A percentile compares a stretch with the other conserved stretches of the same genome.
phyloP scores from a whole-genome alignment of 192 early-diverging fungal genomes.

The Spizellomyces sp. region DNA sequence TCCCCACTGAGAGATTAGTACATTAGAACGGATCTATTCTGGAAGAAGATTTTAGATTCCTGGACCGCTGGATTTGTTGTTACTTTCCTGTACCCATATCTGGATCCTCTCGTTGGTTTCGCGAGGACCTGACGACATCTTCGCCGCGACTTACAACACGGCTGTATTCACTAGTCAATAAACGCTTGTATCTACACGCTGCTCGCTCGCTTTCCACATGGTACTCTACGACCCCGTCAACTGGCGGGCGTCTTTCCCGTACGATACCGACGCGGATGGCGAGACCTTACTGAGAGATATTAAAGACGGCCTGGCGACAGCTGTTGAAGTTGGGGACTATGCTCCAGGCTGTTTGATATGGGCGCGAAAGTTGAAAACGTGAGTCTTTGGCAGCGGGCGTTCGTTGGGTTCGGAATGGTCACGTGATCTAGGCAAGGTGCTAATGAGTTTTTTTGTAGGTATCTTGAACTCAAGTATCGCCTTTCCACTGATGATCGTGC shows the following conservation, averaged over 20 bases:
- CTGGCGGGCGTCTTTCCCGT: constrained; percentile 17
- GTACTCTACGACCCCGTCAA: background rate
- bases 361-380: constrained; percentile 63
- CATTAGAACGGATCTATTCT: too few species aligned
- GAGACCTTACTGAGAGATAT: constrained; percentile 49
- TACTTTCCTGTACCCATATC: too few species aligned
- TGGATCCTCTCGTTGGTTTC: too few species aligned
- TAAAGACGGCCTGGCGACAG: constrained; percentile 42
- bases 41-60: too few species aligned
- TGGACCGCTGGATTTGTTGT: too few species aligned
- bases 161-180: too few species aligned
- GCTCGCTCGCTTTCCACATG: background rate
- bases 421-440: constrained; percentile 4
- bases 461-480: constrained; percentile 65
- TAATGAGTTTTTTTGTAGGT: constrained; percentile 41
- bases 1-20: too few species aligned
- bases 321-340: constrained; percentile 59
- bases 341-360: constrained; percentile 55
- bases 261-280: constrained; percentile 14
- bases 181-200: too few species aligned
- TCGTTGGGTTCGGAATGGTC: background rate
- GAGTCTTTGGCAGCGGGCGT: constrained; percentile 15
- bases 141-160: too few species aligned
- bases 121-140: too few species aligned
- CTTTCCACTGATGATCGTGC: constrained; percentile 59